Evolutionary conservation across 345 rosid genomes (phyloP).

Genomic region (Syzygium grande): DNA sequence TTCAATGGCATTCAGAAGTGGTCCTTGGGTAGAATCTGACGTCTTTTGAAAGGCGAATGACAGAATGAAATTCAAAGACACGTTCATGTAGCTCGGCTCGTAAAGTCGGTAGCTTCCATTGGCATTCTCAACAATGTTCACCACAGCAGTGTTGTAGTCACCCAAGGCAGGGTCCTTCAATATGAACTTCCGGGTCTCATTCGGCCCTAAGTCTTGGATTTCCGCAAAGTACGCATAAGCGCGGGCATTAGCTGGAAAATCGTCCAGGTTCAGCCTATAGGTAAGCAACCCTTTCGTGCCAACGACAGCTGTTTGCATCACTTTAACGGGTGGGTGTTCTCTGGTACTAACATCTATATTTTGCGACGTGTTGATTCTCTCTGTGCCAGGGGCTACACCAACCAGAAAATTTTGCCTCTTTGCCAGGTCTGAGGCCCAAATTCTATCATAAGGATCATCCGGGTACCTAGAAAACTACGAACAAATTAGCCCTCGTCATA

Average conservation of each 20-base stretch:
- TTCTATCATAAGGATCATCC: slow-evolving; percentile 97
- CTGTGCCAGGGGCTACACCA: slow-evolving; percentile 77
- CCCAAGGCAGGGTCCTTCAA: slow-evolving; percentile 50
- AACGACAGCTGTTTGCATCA: slow-evolving; percentile 96
- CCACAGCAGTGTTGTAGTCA: slow-evolving; percentile 91
- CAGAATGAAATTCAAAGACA: slow-evolving; percentile 60
- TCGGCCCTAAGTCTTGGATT: slow-evolving; percentile 61
- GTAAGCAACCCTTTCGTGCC: slow-evolving; percentile 68
- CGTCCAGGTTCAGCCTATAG: slow-evolving; percentile 84
- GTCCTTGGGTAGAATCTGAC: slow-evolving; percentile 76
- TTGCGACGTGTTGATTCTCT: slow-evolving; percentile 61
- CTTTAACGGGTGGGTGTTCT: slow-evolving; percentile 96
- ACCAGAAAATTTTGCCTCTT: slow-evolving; percentile 85
- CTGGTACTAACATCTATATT: slow-evolving; percentile 45
- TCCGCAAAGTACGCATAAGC: slow-evolving; percentile 95
- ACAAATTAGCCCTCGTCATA: background rate
- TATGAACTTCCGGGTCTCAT: slow-evolving; percentile 76
- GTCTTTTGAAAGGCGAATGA: slow-evolving; percentile 70
- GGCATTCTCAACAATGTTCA: slow-evolving; percentile 90
- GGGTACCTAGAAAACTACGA: slow-evolving; percentile 59
- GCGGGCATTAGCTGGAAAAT: slow-evolving; percentile 91
- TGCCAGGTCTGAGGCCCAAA: slow-evolving; percentile 88
- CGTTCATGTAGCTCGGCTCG: slow-evolving; percentile 98
- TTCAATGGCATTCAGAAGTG: slow-evolving; percentile 86
- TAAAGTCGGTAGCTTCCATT: slow-evolving; percentile 85